A percentile compares a stretch with the other conserved stretches of the same genome.
Conservation (phyloP, 352 stramenopile genomes). For the Phytophthora rubi region DNA sequence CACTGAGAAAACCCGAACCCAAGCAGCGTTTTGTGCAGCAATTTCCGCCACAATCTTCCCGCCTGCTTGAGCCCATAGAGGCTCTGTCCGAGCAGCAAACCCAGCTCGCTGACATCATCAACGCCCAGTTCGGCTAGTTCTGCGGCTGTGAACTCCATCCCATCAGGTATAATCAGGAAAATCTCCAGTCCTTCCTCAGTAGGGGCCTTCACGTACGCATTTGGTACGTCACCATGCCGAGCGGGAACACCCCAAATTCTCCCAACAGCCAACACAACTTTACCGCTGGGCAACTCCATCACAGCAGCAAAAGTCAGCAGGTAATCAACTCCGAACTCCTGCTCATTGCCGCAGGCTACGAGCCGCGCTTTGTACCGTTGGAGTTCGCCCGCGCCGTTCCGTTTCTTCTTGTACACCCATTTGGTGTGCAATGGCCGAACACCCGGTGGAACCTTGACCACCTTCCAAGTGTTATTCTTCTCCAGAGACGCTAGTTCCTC, state of each 20-base stretch:
- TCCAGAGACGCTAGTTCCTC: background rate
- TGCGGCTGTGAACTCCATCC: conserved; percentile 27
- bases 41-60: conserved; percentile 35
- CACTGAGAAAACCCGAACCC: conserved; percentile 21
- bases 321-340: conserved; percentile 29
- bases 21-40: conserved; percentile 31
- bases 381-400: conserved; percentile 7
- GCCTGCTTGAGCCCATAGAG: conserved; percentile 46
- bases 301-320: conserved; percentile 23
- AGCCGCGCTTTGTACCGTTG: conserved; percentile 21
- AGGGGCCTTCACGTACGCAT: conserved; percentile 39
- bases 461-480: background rate
- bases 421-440: conserved; percentile 23
- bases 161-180: conserved; percentile 27
- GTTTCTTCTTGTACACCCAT: conserved; percentile 46
- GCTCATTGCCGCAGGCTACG: no score
- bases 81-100: conserved; percentile 24
- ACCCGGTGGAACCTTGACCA: background rate
- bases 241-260: conserved; percentile 29
- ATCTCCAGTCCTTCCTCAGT: conserved; percentile 34
- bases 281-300: conserved; percentile 32
- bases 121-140: conserved; percentile 18
- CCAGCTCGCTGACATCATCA: conserved; percentile 9
- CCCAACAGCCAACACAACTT: conserved; percentile 23
- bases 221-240: conserved; percentile 39